Conservation (phyloP, 192 early-diverging fungal species). For the Gryganskiella cystojenkinii region DNA sequence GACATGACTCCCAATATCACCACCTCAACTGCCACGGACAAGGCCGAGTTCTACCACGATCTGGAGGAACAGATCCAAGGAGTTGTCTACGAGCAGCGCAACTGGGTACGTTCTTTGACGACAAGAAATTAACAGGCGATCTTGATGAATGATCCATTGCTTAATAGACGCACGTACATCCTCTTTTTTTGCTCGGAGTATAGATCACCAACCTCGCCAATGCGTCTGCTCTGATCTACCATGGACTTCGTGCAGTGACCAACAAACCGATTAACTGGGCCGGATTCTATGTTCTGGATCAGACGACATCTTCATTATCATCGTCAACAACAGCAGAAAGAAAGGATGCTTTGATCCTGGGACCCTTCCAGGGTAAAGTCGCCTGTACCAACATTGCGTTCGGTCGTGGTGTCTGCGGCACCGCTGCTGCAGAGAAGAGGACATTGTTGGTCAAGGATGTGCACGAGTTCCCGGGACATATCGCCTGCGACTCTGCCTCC, state of each 20-base stretch:
- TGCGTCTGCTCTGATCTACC: slow-evolving; percentile 81
- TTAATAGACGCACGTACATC: no score
- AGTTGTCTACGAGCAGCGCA: slow-evolving; percentile 77
- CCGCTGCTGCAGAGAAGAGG: slow-evolving; percentile 68
- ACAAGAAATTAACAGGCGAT: no score
- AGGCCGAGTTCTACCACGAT: slow-evolving; percentile 78
- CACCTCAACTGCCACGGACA: slow-evolving; percentile 48
- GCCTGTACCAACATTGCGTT: slow-evolving; percentile 89
- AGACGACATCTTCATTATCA: slow-evolving; percentile 8
- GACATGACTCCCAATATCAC: slow-evolving; percentile 42
- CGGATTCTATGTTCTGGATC: slow-evolving; percentile 84
- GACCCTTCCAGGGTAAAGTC: slow-evolving; percentile 92
- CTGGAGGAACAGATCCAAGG: slow-evolving; percentile 66
- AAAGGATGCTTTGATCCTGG: slow-evolving; percentile 70
- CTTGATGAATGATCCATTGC: no score
- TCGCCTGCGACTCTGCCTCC: slow-evolving; percentile 89
- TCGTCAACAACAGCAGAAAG: background rate
- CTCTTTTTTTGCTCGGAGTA: background rate
- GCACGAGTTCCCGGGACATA: slow-evolving; percentile 87
- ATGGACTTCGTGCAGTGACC: slow-evolving; percentile 74
- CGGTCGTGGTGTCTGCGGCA: slow-evolving; percentile 91
- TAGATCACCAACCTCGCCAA: slow-evolving; percentile 87
- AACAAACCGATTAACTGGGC: slow-evolving; percentile 80
- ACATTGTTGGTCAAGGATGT: slow-evolving; percentile 82
- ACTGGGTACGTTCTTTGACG: no score